phyloP scores from a whole-genome alignment of 2,329 filamentous ascomycete species.

The Stagonosporopsis chrysanthemi region DNA sequence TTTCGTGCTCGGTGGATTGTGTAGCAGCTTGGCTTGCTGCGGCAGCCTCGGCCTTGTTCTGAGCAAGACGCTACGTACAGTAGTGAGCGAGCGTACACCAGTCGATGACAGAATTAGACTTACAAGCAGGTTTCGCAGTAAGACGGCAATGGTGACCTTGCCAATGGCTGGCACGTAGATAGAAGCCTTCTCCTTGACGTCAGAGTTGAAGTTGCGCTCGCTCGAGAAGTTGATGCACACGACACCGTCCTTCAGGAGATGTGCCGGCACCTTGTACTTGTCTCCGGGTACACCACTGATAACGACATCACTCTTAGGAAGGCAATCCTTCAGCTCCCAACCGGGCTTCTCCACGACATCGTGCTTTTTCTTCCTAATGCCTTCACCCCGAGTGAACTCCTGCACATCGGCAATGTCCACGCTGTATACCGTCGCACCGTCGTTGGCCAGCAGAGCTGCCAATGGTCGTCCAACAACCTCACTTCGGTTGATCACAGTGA shows the following conservation, averaged over 20 bases:
- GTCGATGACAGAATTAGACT: slow-evolving; percentile 47
- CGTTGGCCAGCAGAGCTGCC: slow-evolving; percentile 91
- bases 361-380: slow-evolving; percentile 84
- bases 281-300: slow-evolving; percentile 91
- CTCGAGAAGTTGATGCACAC: slow-evolving; percentile 99
- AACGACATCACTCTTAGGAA: slow-evolving; percentile 90
- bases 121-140: slow-evolving; percentile 88
- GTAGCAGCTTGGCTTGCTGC: slow-evolving; percentile 16
- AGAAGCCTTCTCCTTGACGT: slow-evolving; percentile 92
- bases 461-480: slow-evolving; percentile 95
- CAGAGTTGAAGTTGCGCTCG: slow-evolving; percentile 89
- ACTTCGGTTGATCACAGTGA: slow-evolving; percentile 94
- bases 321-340: slow-evolving; percentile 79
- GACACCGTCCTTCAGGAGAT: slow-evolving; percentile 83
- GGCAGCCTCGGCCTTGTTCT: slow-evolving; percentile 50
- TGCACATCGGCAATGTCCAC: slow-evolving; percentile 93
- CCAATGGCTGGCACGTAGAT: slow-evolving; percentile 98
- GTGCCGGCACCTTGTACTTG: slow-evolving; percentile 86
- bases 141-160: slow-evolving; percentile 93
- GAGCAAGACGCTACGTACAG: slow-evolving; percentile 50
- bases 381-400: slow-evolving; percentile 87
- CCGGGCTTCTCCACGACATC: slow-evolving; percentile 84
- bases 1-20: slow-evolving; percentile 16
- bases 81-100: background rate
- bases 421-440: slow-evolving; percentile 93